phyloP scores from a whole-genome alignment of 108 stramenopile species.

The Nannochloropsis salina region DNA sequence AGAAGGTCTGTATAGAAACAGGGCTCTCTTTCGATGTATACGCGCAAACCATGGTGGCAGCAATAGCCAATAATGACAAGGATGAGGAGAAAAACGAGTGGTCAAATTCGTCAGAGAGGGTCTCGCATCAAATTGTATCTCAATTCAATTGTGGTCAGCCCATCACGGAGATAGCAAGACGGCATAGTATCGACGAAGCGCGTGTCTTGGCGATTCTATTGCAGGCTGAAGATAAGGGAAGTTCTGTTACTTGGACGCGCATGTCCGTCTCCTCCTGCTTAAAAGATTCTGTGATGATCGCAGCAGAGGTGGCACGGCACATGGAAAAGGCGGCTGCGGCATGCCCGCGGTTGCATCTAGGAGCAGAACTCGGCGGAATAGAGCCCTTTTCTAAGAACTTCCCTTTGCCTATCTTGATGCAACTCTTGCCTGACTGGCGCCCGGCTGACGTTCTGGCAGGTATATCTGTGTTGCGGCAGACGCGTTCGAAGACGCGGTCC shows the following conservation, averaged over 20 bases:
- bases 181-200: not conserved
- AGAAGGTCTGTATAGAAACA: not conserved
- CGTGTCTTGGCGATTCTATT: not conserved
- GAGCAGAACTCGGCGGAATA: not conserved
- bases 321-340: not conserved
- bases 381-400: not conserved
- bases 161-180: not conserved
- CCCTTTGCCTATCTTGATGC: not conserved
- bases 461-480: not conserved
- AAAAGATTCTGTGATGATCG: conserved; percentile 12
- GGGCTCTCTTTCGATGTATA: not conserved
- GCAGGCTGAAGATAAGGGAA: conserved; percentile 2
- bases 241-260: not conserved
- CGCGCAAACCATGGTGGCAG: not conserved
- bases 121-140: not conserved
- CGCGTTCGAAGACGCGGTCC: not conserved
- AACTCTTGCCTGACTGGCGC: conserved; percentile 15
- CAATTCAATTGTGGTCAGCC: not conserved
- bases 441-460: not conserved
- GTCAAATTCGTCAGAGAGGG: not conserved
- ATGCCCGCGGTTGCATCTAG: not conserved
- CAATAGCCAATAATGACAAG: not conserved
- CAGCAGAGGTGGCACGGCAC: conserved; percentile 9
- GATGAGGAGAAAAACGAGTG: not conserved
- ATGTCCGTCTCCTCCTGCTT: conserved; percentile 8